These are phyloP conservation scores for Barnettozyma vustinii DNA, from an alignment of 805 yeast genomes.

Conservation along the genomic window DNA sequence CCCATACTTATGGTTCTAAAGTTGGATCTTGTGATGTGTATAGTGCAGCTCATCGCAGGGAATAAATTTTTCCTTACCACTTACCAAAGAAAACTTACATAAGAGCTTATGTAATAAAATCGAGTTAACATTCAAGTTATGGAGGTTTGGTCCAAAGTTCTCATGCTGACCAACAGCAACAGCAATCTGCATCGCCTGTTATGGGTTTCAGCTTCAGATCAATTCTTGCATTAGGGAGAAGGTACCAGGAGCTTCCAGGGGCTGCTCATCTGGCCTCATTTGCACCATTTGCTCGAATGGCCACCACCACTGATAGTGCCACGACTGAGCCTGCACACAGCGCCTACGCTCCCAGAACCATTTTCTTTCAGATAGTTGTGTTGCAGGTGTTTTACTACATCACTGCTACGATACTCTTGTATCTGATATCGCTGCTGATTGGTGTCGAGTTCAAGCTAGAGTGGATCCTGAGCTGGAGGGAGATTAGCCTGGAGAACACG, in stretches of 20 bases:
- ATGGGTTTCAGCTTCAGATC: slow-evolving; percentile 8
- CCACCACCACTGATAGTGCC: neutral
- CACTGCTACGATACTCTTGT: slow-evolving; percentile 63
- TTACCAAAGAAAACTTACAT: neutral
- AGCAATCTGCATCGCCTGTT: neutral
- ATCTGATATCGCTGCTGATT: slow-evolving; percentile 56
- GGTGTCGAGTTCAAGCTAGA: slow-evolving; percentile 64
- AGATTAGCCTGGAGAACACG: slow-evolving; percentile 67
- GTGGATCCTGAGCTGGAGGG: slow-evolving; percentile 80
- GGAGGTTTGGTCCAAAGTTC: neutral
- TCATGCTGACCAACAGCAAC: neutral
- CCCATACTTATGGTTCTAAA: slow-evolving; percentile 14
- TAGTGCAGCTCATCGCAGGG: slow-evolving; percentile 9
- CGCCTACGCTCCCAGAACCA: slow-evolving; percentile 45
- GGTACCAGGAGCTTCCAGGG: slow-evolving; percentile 5
- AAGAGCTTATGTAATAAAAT: too few species aligned
- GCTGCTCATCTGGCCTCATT: neutral
- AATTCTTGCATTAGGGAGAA: slow-evolving; percentile 1
- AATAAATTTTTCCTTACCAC: neutral
- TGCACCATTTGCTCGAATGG: slow-evolving; percentile 2
- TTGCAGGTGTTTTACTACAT: slow-evolving; percentile 76
- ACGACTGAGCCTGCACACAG: neutral
- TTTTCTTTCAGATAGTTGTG: slow-evolving; percentile 66
- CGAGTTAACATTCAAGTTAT: too few species aligned
- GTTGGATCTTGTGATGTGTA: neutral